Base-by-base conservation (phyloP, 345 rosid species). In the Gossypium longicalyx region DNA sequence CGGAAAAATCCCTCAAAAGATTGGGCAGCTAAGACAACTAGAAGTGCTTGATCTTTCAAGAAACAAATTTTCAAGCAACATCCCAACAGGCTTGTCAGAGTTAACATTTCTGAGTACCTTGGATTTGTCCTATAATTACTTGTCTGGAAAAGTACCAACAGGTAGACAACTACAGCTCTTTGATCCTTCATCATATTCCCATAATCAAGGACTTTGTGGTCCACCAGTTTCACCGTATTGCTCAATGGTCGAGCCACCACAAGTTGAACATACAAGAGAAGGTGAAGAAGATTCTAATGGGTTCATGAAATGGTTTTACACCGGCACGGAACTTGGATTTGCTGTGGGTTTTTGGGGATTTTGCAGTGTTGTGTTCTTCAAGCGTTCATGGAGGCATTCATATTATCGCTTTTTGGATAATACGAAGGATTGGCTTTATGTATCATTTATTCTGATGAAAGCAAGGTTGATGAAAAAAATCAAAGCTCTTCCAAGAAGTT, bases 11-110 rank as follows among this genome's bases (percentile, higher is more conserved):
- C 86, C 84, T 34, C 12, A 0, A 3, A 51, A 58, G 47, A 68
- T 70, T 20, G 82, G 85, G 67, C 74, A 64, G 70, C 80, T 82
- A 15, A 29, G 67, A 38, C 57, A 20, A 12, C 8, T 34, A 62
- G 20, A 84, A 2, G 63, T 41, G 34, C 83, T 81, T 17, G 85
- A 85, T 58, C 48, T 85, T 12, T 82, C 88, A 0, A 41, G 74
- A 9, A 82, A 85, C 69, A 71, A 72, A 4, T 20, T 82, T 23
- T 82, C 82, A 0, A 83, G 86, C 9, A 77, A 29, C 54, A 79
- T 82, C 20, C 86, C 84, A 4, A n/a, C 23, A 1, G 63, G 72
- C 23, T 51, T 72, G 17, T 41, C 76, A 0, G 34, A 63, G 6
- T 2, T 77, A 27, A 65, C 15, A 51, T 3, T 48, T 17, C 34